Evolutionary conservation across 1,284 basidiomycete species (phyloP).

Genomic region (Inonotus hispidus): DNA sequence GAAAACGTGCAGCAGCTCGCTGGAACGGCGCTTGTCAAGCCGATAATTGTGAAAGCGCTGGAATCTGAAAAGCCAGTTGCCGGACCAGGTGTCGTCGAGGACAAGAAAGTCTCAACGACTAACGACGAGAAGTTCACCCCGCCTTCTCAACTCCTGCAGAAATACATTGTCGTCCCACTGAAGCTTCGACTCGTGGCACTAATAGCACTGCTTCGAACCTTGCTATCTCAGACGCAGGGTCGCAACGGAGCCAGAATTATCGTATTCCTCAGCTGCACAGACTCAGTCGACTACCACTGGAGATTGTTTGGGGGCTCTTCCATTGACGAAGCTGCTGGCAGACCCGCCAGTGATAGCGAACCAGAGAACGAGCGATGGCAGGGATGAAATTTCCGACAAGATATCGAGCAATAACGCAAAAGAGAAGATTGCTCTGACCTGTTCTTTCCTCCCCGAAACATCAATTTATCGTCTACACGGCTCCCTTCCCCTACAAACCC

Average conservation of each 20-base stretch:
- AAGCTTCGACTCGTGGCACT: slow-evolving; percentile 92
- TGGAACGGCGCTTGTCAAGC: slow-evolving; percentile 70
- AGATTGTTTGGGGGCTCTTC: slow-evolving; percentile 71
- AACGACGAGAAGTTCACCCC: slow-evolving; percentile 75
- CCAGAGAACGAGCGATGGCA: slow-evolving; percentile 26
- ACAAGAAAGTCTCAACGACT: slow-evolving; percentile 15
- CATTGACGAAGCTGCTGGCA: slow-evolving; percentile 53
- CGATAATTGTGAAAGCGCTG: slow-evolving; percentile 69
- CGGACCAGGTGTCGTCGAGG: not conserved
- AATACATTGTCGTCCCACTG: slow-evolving; percentile 87
- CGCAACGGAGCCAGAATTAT: slow-evolving; percentile 69
- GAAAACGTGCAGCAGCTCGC: slow-evolving; percentile 94
- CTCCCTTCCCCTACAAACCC: slow-evolving; percentile 78
- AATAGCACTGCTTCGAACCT: slow-evolving; percentile 75
- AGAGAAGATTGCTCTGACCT: slow-evolving; percentile 53
- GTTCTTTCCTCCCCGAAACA: slow-evolving; percentile 76
- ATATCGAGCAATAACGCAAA: slow-evolving; percentile 23
- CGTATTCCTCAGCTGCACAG: slow-evolving; percentile 95
- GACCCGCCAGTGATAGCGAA: slow-evolving; percentile 26
- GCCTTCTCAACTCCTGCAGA: slow-evolving; percentile 92
- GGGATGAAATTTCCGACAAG: slow-evolving; percentile 17
- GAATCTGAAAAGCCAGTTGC: slow-evolving; percentile 28
- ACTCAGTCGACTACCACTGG: slow-evolving; percentile 98
- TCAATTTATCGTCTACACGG: slow-evolving; percentile 93
- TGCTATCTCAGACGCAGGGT: slow-evolving; percentile 57